Conservation (phyloP, 768 basidiomycete genomes). For the Boletus vermiculosoides region DNA sequence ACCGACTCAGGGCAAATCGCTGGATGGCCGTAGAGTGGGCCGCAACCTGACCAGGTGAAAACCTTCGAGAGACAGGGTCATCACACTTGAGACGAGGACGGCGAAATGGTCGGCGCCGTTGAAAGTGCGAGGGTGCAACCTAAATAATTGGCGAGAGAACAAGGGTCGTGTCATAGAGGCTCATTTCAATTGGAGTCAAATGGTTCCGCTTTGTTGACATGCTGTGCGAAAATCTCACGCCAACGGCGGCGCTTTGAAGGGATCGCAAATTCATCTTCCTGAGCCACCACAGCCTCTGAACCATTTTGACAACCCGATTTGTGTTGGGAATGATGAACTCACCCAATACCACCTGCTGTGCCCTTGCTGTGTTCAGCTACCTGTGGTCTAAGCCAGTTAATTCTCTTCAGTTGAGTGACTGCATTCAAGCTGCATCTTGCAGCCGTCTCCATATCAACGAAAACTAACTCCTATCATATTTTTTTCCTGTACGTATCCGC, state of each 20-base stretch:
- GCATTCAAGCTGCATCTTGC: not conserved
- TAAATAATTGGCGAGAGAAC: not conserved
- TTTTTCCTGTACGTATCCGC: slow-evolving; percentile 8
- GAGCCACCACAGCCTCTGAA: slow-evolving; percentile 3
- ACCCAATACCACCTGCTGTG: slow-evolving; percentile 9
- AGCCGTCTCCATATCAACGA: slow-evolving; percentile 19
- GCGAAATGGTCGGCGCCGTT: slow-evolving; percentile 18
- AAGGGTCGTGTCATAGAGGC: too few relatives aligned
- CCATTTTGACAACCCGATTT: not conserved
- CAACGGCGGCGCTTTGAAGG: not conserved
- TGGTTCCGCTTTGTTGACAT: not conserved
- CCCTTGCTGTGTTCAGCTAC: slow-evolving; percentile 7
- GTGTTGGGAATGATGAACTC: not conserved
- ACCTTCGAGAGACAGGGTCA: not conserved
- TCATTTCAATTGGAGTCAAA: not conserved
- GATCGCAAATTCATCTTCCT: not conserved
- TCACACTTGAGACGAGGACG: not conserved
- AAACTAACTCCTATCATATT: slow-evolving; percentile 10
- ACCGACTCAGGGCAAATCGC: not conserved
- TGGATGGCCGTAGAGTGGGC: not conserved
- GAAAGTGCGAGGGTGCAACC: slow-evolving; percentile 6
- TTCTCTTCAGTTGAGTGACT: not conserved
- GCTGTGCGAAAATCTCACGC: not conserved
- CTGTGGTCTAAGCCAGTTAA: not conserved
- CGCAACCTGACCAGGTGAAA: not conserved